phyloP scores from a whole-genome alignment of 352 stramenopile species.

The Phytopythium kandeliae region DNA sequence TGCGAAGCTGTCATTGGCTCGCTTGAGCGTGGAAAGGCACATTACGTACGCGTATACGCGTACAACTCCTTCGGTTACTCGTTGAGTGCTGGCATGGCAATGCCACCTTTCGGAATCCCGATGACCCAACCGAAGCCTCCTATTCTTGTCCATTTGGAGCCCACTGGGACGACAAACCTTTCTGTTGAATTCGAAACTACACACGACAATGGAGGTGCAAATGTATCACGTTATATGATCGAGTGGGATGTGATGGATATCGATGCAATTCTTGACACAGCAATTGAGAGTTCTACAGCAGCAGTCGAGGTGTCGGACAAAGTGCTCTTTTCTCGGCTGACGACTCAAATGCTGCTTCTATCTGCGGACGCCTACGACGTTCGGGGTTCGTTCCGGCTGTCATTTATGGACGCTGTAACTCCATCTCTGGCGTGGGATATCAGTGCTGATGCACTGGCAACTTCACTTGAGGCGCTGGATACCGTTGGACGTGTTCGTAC shows the following conservation, averaged over 20 bases:
- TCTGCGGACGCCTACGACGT: conserved; percentile 80
- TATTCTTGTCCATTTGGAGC: conserved; percentile 33
- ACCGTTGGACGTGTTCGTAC: conserved; percentile 81
- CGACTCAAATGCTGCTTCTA: conserved; percentile 88
- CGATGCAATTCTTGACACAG: conserved; percentile 37
- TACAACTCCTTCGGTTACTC: conserved; percentile 94
- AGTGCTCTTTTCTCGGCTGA: conserved; percentile 78
- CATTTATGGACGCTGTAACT: conserved; percentile 68
- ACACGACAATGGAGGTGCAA: conserved; percentile 74
- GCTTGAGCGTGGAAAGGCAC: conserved; percentile 67
- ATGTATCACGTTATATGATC: conserved; percentile 87
- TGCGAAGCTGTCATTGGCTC: conserved; percentile 82
- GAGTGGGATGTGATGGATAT: conserved; percentile 92
- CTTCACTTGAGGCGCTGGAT: conserved; percentile 71
- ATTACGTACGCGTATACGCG: conserved; percentile 89
- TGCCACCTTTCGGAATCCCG: conserved; percentile 64
- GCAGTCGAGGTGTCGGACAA: conserved; percentile 30
- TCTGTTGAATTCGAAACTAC: conserved; percentile 73
- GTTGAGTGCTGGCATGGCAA: conserved; percentile 42
- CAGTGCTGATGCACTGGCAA: conserved; percentile 71
- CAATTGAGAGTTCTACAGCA: conserved; percentile 16
- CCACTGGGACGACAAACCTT: conserved; percentile 43
- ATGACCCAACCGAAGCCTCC: conserved; percentile 75
- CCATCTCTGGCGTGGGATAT: conserved; percentile 63
- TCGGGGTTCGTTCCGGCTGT: conserved; percentile 81